Percentiles rank a stretch among this genome's conserved stretches.
phyloP scores from a whole-genome alignment of 2,329 filamentous ascomycete genomes.

The Curvularia hawaiiensis region DNA sequence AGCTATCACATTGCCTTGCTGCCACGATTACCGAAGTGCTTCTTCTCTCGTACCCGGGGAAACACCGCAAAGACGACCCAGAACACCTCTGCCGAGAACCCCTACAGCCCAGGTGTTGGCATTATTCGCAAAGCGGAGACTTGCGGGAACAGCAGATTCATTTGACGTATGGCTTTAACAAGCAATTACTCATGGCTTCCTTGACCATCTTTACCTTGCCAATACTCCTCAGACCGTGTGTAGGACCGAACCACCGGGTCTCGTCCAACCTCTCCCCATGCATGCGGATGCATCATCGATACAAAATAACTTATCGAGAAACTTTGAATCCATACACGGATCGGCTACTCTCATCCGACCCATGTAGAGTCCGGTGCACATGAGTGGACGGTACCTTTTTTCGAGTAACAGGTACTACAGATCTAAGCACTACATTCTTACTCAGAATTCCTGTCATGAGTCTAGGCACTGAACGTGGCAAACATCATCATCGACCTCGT shows the following conservation, averaged over 20 bases:
- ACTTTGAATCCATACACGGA: background rate
- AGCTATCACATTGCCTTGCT: slow-evolving; percentile 1
- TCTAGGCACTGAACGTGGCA: background rate
- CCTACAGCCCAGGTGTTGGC: background rate
- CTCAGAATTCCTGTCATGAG: background rate
- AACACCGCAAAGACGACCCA: background rate
- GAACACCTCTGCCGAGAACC: background rate
- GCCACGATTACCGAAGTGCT: background rate
- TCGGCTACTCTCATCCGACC: background rate
- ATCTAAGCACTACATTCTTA: background rate
- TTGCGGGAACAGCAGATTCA: background rate
- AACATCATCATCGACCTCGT: background rate
- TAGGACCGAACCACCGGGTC: background rate
- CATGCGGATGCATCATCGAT: no score
- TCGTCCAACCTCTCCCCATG: background rate
- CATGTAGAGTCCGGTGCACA: background rate
- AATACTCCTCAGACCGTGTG: background rate
- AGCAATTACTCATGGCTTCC: background rate
- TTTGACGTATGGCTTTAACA: background rate
- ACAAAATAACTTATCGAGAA: background rate
- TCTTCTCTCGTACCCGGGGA: background rate
- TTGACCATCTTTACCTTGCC: background rate
- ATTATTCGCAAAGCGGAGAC: background rate
- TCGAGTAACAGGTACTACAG: background rate
- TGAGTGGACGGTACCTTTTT: background rate